These are phyloP conservation scores for Torulaspora franciscae DNA, from an alignment of 805 yeast genomes.

Conservation along the genomic window DNA sequence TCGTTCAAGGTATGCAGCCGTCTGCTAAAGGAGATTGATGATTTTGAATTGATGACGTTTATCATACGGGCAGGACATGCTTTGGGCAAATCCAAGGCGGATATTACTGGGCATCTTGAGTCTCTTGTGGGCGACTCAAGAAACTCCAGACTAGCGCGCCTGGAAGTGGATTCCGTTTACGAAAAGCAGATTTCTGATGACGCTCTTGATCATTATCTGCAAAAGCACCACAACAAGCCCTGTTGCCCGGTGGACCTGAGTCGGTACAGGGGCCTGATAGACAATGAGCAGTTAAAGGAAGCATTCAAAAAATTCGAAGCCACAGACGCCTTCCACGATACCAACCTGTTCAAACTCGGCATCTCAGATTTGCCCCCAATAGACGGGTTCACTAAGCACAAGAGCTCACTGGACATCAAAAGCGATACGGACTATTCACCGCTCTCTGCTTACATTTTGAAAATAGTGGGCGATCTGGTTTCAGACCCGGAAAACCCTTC, in stretches of 20 bases:
- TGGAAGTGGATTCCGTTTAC: slow-evolving; percentile 41
- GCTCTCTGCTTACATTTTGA: slow-evolving; percentile 60
- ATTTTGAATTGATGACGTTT: slow-evolving; percentile 42
- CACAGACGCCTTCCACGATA: slow-evolving; percentile 48
- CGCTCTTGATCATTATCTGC: slow-evolving; percentile 41
- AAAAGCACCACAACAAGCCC: slow-evolving; percentile 47
- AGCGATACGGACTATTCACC: slow-evolving; percentile 64
- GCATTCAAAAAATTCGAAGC: slow-evolving; percentile 21
- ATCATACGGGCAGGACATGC: slow-evolving; percentile 57
- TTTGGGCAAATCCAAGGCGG: slow-evolving; percentile 42
- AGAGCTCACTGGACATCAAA: slow-evolving; percentile 37
- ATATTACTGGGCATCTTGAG: slow-evolving; percentile 33
- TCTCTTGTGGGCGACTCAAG: slow-evolving; percentile 39
- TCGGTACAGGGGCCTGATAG: slow-evolving; percentile 31
- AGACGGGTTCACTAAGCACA: slow-evolving; percentile 39
- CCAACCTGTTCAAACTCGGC: slow-evolving; percentile 33
- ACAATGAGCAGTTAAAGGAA: slow-evolving; percentile 17
- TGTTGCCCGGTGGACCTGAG: slow-evolving; percentile 63
- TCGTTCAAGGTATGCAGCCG: slow-evolving; percentile 40
- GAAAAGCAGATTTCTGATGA: slow-evolving; percentile 23
- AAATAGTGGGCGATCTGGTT: slow-evolving; percentile 44
- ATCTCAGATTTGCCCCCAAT: slow-evolving; percentile 25
- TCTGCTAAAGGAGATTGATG: slow-evolving; percentile 57
- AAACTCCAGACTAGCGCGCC: slow-evolving; percentile 51
- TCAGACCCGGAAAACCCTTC: slow-evolving; percentile 18